Evolutionary conservation across 768 basidiomycete genomes (phyloP).

Genomic region (Leccinum pellstonianum): DNA sequence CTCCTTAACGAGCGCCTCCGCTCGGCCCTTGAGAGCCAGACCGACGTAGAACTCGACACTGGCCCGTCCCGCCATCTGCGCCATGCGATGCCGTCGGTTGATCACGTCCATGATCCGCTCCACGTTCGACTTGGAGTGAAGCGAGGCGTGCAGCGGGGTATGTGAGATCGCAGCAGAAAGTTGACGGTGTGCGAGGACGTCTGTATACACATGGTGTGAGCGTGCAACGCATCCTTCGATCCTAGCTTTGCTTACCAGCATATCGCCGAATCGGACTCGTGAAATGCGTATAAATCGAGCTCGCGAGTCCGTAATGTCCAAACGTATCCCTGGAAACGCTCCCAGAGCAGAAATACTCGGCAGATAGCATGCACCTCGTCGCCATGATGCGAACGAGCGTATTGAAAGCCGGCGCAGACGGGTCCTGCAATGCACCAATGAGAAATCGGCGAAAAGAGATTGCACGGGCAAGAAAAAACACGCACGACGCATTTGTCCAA

Average conservation of each 20-base stretch:
- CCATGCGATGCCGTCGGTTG: slow-evolving; percentile 91
- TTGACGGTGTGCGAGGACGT: slow-evolving; percentile 93
- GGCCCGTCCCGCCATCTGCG: slow-evolving; percentile 95
- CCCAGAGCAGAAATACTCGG: slow-evolving; percentile 97
- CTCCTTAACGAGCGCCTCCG: slow-evolving; percentile 38
- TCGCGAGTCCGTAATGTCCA: slow-evolving; percentile 97
- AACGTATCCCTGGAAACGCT: slow-evolving; percentile 91
- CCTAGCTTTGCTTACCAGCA: slow-evolving; percentile 53
- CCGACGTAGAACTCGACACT: slow-evolving; percentile 98
- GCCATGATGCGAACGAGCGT: slow-evolving; percentile 99
- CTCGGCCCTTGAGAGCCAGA: slow-evolving; percentile 76
- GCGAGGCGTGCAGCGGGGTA: slow-evolving; percentile 74
- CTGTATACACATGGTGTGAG: slow-evolving; percentile 38
- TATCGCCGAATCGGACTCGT: slow-evolving; percentile 97
- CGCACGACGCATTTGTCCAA: slow-evolving; percentile 84
- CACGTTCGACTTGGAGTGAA: slow-evolving; percentile 87
- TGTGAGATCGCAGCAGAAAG: slow-evolving; percentile 87
- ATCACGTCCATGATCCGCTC: slow-evolving; percentile 84
- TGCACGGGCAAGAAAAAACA: slow-evolving; percentile 10
- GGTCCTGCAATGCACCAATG: slow-evolving; percentile 54
- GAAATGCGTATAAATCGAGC: slow-evolving; percentile 96
- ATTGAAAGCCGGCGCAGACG: slow-evolving; percentile 86
- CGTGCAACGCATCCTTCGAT: background rate
- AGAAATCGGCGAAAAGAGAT: background rate
- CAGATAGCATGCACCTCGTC: slow-evolving; percentile 96